Conservation (phyloP, 2,329 filamentous ascomycete species). For the Fusarium zealandicum region DNA sequence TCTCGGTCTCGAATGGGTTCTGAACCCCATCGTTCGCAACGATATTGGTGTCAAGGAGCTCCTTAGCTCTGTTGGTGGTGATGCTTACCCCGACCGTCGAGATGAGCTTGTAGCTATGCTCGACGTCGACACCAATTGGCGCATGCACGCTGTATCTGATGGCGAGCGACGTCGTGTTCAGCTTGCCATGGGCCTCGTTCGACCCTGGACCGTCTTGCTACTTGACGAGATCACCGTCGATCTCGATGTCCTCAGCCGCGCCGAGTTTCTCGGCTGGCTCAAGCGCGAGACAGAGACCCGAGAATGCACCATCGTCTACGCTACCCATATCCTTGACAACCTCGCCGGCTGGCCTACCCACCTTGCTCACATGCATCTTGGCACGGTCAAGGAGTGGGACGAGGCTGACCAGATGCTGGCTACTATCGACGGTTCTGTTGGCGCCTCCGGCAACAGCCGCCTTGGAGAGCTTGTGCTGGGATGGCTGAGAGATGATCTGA, state of each 20-base stretch:
- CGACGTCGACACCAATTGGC: constrained; percentile 91
- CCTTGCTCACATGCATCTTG: constrained; percentile 93
- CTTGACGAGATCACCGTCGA: constrained; percentile 98
- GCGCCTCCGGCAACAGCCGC: constrained; percentile 73
- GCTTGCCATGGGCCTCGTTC: constrained; percentile 90
- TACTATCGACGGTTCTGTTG: constrained; percentile 51
- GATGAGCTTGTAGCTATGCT: constrained; percentile 89
- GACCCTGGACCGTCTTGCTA: constrained; percentile 89
- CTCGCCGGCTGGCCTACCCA: constrained; percentile 94
- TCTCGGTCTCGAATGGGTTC: constrained; percentile 95
- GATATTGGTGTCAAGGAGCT: constrained; percentile 93
- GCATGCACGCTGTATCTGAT: constrained; percentile 94
- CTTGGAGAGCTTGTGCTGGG: constrained; percentile 86
- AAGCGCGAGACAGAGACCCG: constrained; percentile 84
- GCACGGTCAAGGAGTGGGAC: constrained; percentile 87
- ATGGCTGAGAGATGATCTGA: constrained; percentile 85
- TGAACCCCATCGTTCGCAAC: constrained; percentile 94
- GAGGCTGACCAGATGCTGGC: constrained; percentile 73
- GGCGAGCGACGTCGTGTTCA: constrained; percentile 92
- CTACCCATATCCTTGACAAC: constrained; percentile 96
- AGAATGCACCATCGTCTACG: constrained; percentile 92
- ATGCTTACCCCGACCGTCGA: constrained; percentile 79
- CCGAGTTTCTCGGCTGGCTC: constrained; percentile 85
- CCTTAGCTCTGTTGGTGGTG: constrained; percentile 83
- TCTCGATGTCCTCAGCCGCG: constrained; percentile 84